These are phyloP conservation scores for Karstenula rhodostoma DNA, from an alignment of 2,329 filamentous ascomycete genomes.

Conservation along the genomic window DNA sequence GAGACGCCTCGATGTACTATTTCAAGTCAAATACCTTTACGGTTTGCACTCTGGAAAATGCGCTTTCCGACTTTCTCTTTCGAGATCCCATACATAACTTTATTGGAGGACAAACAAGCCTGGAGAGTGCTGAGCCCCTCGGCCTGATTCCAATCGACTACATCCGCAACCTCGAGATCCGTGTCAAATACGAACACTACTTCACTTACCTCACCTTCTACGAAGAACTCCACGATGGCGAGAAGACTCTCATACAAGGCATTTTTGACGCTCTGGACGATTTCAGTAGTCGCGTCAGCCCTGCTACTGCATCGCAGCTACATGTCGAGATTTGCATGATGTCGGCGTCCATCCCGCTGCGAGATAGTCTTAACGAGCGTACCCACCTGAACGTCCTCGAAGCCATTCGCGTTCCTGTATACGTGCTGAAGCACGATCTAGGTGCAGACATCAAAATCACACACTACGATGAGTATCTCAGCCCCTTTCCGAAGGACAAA, in stretches of 20 bases:
- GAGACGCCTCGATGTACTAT: constrained; percentile 28
- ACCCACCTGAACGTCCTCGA: constrained; percentile 28
- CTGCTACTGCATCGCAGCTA: constrained; percentile 11
- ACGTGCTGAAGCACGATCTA: constrained; percentile 28
- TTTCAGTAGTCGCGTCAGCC: constrained; percentile 2
- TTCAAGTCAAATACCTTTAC: constrained; percentile 34
- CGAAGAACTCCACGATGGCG: constrained; percentile 15
- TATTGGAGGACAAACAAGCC: neutral
- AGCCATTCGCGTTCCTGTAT: constrained; percentile 26
- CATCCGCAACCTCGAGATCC: constrained; percentile 31
- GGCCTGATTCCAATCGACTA: constrained; percentile 23
- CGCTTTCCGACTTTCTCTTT: constrained; percentile 21
- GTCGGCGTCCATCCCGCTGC: constrained; percentile 12
- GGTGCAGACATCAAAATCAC: constrained; percentile 24
- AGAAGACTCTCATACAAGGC: constrained; percentile 19
- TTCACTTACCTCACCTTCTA: neutral
- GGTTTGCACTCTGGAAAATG: constrained; percentile 29
- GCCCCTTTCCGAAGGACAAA: constrained; percentile 27
- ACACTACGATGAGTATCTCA: constrained; percentile 27
- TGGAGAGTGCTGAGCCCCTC: neutral
- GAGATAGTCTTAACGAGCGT: neutral
- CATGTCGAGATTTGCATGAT: constrained; percentile 34
- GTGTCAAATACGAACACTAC: constrained; percentile 35
- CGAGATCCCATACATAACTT: constrained; percentile 12
- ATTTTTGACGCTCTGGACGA: constrained; percentile 9